Base-by-base conservation (phyloP, 2,329 filamentous ascomycete species). In the Trichophyton rubrum region DNA sequence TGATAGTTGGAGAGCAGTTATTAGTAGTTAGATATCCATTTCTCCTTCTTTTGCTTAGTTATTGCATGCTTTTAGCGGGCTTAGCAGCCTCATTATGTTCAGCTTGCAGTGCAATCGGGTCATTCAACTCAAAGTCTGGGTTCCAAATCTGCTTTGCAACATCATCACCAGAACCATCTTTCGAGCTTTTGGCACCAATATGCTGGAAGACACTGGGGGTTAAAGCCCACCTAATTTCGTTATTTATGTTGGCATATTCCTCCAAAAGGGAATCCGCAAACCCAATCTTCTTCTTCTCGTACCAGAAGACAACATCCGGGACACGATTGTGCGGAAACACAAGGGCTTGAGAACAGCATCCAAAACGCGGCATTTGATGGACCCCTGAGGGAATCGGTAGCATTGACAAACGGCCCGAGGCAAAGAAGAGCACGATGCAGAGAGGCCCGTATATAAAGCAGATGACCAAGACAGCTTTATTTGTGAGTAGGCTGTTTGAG, bases 141-240 rank as follows among this genome's bases (percentile, higher is more conserved):
- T 62, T 62, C 60, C 60, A 62, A 27, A 57, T 59, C 30, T 13
- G 20, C 49, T 53, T 62, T 30, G 60, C 60, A 13, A n/a, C 57
- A 56, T 38, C 35, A 27, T 58, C 55, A 17, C 30, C 56, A 22
- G n/a, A 24, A 9, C 51, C 59, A 30, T 56, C 22, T 33, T 62
- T 62, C 7, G 60, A 62, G 35, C 60, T 62, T 35, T 17, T 62
- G 13, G 22, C 43, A 49, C 60, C 60, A 56, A 59, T 22, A 59
- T 62, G 60, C 22, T 62, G 60, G 30, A 62, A 59, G 11, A 56
- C 47, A 43, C 60, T 62, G 11, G 60, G 60, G 2, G 60, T 62
- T 33, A 62, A 45, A 35, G 60, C 60, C 60, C 60, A 62, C 59
- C 60, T 59, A 47, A 62, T 59, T n/a, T 62, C 60, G 43, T 56